Conservation (phyloP, 371 early-diverging fungal genomes). For the Rhizomucor pusillus region DNA sequence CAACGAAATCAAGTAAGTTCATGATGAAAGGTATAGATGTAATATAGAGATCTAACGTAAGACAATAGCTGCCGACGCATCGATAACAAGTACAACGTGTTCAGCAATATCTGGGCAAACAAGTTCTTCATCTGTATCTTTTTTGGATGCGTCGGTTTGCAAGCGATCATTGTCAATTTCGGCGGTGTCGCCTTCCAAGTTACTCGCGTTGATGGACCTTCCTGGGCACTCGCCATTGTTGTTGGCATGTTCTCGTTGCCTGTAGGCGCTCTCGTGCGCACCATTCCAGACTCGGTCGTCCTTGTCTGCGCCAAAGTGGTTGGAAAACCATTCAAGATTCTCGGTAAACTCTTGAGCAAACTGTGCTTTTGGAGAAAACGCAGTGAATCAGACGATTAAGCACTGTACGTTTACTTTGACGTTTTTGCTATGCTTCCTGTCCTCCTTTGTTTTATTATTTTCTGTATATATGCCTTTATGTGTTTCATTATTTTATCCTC, state of each 20-base stretch:
- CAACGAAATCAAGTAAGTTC: slow-evolving; percentile 68
- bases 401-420: too few relatives aligned
- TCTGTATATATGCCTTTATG: too few relatives aligned
- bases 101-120: slow-evolving; percentile 48
- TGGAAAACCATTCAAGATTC: too few relatives aligned
- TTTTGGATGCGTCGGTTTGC: slow-evolving; percentile 43
- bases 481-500: too few relatives aligned
- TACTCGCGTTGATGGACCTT: slow-evolving; percentile 37
- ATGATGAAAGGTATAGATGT: too few relatives aligned
- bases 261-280: slow-evolving; percentile 63
- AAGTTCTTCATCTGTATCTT: slow-evolving; percentile 54
- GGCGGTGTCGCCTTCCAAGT: slow-evolving; percentile 57
- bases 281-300: slow-evolving; percentile 43
- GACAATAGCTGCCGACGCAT: slow-evolving; percentile 68
- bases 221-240: slow-evolving; percentile 67
- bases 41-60: too few relatives aligned
- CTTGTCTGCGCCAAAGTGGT: too few relatives aligned
- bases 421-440: too few relatives aligned
- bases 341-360: too few relatives aligned
- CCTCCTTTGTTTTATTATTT: too few relatives aligned
- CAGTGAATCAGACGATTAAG: too few relatives aligned
- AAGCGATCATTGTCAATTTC: slow-evolving; percentile 56
- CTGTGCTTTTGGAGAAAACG: too few relatives aligned
- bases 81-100: slow-evolving; percentile 58
- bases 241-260: slow-evolving; percentile 65